A percentile compares a stretch with the other conserved stretches of the same genome.
Evolutionary conservation across 192 early-diverging fungal species (phyloP).

Genomic region (Umbelopsis isabellina): DNA sequence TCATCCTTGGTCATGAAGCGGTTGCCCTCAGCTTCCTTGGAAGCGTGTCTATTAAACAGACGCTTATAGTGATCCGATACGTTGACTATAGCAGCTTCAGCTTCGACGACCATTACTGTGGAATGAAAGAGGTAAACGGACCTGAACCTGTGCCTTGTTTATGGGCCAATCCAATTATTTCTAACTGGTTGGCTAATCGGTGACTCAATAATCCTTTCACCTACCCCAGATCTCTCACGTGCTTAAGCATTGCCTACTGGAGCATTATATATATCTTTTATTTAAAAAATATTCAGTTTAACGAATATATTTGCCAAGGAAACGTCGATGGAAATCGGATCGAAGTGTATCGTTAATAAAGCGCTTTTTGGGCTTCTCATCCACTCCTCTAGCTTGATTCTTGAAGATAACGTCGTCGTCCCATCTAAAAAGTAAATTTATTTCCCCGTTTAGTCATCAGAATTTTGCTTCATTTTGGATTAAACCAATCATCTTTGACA

Average conservation of each 20-base stretch:
- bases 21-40: constrained; percentile 52
- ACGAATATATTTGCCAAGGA: constrained; percentile 90
- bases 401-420: constrained; percentile 99
- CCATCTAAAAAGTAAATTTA: constrained; percentile 64
- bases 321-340: constrained; percentile 95
- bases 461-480: constrained; percentile 7
- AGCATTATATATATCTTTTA: neutral
- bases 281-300: constrained; percentile 39
- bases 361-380: constrained; percentile 88
- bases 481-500: neutral
- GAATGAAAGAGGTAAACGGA: neutral
- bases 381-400: constrained; percentile 89
- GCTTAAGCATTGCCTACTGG: neutral
- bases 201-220: constrained; percentile 9
- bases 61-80: constrained; percentile 48
- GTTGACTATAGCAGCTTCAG: constrained; percentile 14
- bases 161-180: neutral
- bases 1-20: constrained; percentile 63
- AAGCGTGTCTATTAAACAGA: constrained; percentile 53
- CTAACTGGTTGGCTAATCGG: constrained; percentile 3
- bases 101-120: constrained; percentile 6
- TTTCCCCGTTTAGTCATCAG: constrained; percentile 9
- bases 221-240: constrained; percentile 21
- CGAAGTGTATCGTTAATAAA: constrained; percentile 98
- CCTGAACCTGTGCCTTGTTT: neutral